Conservation (phyloP, 2,329 filamentous ascomycete species). For the Aaosphaeria pasadenensis region DNA sequence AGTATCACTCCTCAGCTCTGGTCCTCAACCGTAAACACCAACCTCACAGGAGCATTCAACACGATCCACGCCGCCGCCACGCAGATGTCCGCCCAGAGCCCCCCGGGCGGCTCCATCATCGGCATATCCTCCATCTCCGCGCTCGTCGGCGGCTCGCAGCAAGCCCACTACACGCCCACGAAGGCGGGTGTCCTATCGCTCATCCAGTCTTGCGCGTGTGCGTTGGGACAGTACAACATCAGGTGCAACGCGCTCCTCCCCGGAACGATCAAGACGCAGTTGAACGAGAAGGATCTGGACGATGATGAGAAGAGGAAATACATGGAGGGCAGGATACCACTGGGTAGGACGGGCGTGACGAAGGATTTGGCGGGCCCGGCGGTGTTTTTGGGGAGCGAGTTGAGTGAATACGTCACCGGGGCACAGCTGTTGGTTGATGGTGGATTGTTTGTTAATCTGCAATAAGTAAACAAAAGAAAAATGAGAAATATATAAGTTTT, state of each 20-base stretch:
- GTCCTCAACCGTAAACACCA: conserved; percentile 69
- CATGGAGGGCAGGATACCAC: conserved; percentile 77
- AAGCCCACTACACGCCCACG: conserved; percentile 82
- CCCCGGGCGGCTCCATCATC: conserved; percentile 74
- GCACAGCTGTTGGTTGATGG: conserved; percentile 85
- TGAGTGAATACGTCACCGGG: conserved; percentile 64
- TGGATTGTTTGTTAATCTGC: conserved; percentile 81
- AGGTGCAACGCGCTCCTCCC: conserved; percentile 81
- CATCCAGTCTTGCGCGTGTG: conserved; percentile 80
- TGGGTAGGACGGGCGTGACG: conserved; percentile 51
- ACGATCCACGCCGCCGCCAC: conserved; percentile 79
- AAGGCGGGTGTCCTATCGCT: conserved; percentile 78
- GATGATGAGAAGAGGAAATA: conserved; percentile 69
- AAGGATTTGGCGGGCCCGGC: conserved; percentile 79
- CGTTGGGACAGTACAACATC: conserved; percentile 71
- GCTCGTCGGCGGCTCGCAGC: conserved; percentile 72
- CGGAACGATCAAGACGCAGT: conserved; percentile 77
- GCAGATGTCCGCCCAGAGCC: conserved; percentile 68
- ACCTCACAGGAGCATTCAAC: conserved; percentile 87
- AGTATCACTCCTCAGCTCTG: conserved; percentile 69
- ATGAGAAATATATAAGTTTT: no score
- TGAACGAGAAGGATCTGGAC: conserved; percentile 80
- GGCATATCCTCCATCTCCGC: conserved; percentile 71
- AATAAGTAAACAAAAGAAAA: conserved; percentile 8
- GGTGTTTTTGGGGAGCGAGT: conserved; percentile 73